Base-by-base conservation (phyloP, 805 yeast species). In the Ogataea degrootiae region DNA sequence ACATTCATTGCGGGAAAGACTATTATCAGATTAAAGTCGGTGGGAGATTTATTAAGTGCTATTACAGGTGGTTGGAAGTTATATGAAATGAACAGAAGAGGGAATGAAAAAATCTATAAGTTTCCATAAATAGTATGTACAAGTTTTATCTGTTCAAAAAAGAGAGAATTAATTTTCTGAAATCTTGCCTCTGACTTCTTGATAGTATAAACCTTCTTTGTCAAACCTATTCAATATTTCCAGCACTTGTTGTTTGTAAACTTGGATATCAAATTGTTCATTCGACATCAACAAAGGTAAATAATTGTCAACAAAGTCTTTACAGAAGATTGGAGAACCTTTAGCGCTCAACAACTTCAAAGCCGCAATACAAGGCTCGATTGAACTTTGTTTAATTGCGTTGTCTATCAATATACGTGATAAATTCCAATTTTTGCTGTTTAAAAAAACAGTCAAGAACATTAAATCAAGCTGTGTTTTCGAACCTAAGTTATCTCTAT, bases 21-120 rank as follows among this genome's bases (percentile, higher is more conserved):
- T 47, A 45, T 33, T 55, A 53, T 47, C 43, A 50, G 17, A 44
- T 53, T n/a, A 1, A 26, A 17, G 11, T 36, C 14, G 22, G 31
- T 7, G 51, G 38, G 21, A 16, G 34, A 14, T 22, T 16, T 16
- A n/a, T 51, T 26, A 36, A 47, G 26, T 55, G 59, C 44, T 55
- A 53, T 40, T 53, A 55, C 37, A 47, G 57, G 14, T 55, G 59
- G 59, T 51, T 51, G 39, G 53, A 51, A 38, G 47, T 55, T 31
- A 42, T 53, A 34, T 47, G 22, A 33, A 44, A 21, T 5, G 35
- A 39, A 4, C 21, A 19, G 21, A 19, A 19, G 21, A 19, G 21
- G 21, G 21, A 19, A 19, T 19, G 21, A 19, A 19, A 19, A 19
- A 19, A 19, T 19, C 21, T 19, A 19, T 19, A 19, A 3, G 21